A percentile compares a stretch with the other conserved stretches of the same genome.
Evolutionary conservation across 331 rosid species (phyloP).

Genomic region (Prunus yedoensis): DNA sequence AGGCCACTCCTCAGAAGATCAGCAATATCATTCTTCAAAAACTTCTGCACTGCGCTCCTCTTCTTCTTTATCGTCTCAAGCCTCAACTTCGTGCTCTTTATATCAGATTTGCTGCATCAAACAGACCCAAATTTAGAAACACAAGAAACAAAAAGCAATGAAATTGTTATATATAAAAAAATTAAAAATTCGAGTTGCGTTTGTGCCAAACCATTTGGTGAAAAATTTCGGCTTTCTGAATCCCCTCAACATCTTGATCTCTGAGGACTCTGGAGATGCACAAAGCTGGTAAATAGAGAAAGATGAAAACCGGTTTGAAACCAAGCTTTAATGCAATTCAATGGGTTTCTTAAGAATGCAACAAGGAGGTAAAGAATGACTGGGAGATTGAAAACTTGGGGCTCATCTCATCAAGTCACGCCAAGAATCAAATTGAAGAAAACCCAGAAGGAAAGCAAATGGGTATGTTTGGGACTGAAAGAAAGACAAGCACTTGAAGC

Average conservation of each 20-base stretch:
- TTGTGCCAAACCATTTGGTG: conserved; percentile 52
- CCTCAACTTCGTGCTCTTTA: conserved; percentile 51
- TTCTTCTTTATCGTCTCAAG: conserved; percentile 56
- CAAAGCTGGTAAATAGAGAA: neutral
- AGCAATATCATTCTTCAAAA: conserved; percentile 63
- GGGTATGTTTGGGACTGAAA: neutral
- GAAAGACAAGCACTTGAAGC: neutral
- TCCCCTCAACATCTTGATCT: conserved; percentile 55
- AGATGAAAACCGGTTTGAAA: neutral
- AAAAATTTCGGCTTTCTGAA: conserved; percentile 56
- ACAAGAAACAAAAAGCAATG: neutral
- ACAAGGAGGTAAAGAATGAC: conserved; percentile 20
- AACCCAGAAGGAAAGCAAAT: conserved; percentile 48
- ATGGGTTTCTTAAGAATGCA: conserved; percentile 9
- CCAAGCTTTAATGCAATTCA: neutral
- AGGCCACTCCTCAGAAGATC: conserved; percentile 61
- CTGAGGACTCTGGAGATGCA: neutral
- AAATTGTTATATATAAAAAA: neutral
- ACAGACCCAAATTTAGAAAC: conserved; percentile 18
- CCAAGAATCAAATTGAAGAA: conserved; percentile 46
- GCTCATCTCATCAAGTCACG: conserved; percentile 28
- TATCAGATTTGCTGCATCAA: conserved; percentile 53
- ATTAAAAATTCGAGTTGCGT: neutral
- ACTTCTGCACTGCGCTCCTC: conserved; percentile 64
- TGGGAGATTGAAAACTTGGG: conserved; percentile 5